Conservation (phyloP, 257 asterid genomes). For the Salvia hispanica region DNA sequence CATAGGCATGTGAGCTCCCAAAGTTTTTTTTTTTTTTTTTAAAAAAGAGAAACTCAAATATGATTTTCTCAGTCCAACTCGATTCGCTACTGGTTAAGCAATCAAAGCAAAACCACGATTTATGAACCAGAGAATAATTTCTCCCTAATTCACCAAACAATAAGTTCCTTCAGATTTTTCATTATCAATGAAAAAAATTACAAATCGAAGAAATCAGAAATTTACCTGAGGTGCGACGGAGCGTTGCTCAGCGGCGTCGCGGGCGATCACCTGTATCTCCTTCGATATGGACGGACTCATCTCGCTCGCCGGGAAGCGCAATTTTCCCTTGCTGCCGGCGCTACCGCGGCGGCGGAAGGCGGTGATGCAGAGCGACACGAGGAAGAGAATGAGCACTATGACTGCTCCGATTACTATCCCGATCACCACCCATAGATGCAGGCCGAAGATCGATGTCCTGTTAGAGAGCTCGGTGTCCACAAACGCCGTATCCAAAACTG, state of each 20-base stretch:
- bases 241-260: slow-evolving; percentile 71
- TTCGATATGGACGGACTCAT: slow-evolving; percentile 67
- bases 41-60: background rate
- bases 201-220: slow-evolving; percentile 16
- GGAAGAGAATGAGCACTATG: slow-evolving; percentile 71
- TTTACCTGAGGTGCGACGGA: slow-evolving; percentile 54
- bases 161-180: background rate
- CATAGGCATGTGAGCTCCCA: too few relatives aligned
- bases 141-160: background rate
- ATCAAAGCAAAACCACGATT: background rate
- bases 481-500: slow-evolving; percentile 62
- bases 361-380: slow-evolving; percentile 75
- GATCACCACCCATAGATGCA: slow-evolving; percentile 80
- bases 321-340: slow-evolving; percentile 11
- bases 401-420: slow-evolving; percentile 84
- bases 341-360: slow-evolving; percentile 66
- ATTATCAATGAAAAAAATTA: background rate
- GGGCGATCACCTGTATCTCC: slow-evolving; percentile 75
- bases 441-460: slow-evolving; percentile 52
- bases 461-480: slow-evolving; percentile 53
- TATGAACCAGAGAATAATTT: background rate
- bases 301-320: slow-evolving; percentile 38
- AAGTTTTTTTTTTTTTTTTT: too few relatives aligned
- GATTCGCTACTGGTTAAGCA: background rate
- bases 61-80: background rate